Evolutionary conservation across 2,329 filamentous ascomycete genomes (phyloP), one percentile per base, ranked within the genome.

Genomic region (Elsinoe batatas): DNA sequence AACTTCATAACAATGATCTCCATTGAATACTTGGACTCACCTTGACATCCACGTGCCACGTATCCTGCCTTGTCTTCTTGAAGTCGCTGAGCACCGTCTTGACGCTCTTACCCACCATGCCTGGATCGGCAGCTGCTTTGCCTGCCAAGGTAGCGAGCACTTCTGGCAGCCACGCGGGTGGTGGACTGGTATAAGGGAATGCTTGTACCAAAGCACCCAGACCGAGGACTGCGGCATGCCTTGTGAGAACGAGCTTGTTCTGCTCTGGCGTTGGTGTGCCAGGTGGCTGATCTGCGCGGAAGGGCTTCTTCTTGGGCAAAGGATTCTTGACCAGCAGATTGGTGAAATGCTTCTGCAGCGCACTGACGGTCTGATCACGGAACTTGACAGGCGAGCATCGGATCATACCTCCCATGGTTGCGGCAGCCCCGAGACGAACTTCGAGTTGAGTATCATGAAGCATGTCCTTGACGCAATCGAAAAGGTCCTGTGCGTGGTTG

Each of bases 21-120:
- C 32, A 4, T 18, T 22, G 36, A 49, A 53, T 53, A 36, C 17
- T 11, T 33, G 13, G 56, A 72, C 82, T 71, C 74, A 95, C 93
- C 86, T 95, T 97, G 64, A 95, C 88, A 74, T 98, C 93, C 58
- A 95, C 91, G 65, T 85, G 85, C 93, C 93, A 98, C 62, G 91
- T 98, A 76, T 98, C 93, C 71, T 98, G 93, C 69, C 93, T 84
- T 44, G 93, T 98, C 81, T 98, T 98, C 76, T 98, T 98, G 78
- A 98, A 98, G 66, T 98, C 94, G 59, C 90, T 90, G 61, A 98
- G 75, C 35, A 96, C 91, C 15, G 80, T 81, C 79, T 98, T 98
- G 10, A 95, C 94, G 58, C 91, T 93, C 72, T 95, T 95, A 2
- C 93, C 93, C 55, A 98, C 91, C 57, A 94, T 85, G 0, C 93